Base-by-base conservation (phyloP, 805 yeast genomes). In the Candida cerambycidarum region DNA sequence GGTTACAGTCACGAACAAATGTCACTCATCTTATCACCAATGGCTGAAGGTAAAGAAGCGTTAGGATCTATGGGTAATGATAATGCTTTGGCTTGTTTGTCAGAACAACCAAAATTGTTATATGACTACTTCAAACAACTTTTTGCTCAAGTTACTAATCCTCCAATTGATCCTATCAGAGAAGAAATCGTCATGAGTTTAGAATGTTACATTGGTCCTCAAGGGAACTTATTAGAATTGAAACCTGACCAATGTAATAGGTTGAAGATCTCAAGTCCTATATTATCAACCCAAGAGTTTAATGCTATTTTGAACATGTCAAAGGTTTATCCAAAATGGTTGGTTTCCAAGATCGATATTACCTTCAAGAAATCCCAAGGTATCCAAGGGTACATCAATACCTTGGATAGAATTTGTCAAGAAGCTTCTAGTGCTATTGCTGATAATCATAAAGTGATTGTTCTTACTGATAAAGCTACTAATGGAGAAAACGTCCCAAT, bases 21-120 rank as follows among this genome's bases (percentile, higher is more conserved):
- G 47, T 77, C 88, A 31, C 65, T 88, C 43, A 69, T 93, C 32
- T 72, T 92, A 54, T 93, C 85, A 6, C 98, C 98, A 48, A 93
- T 92, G 99, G 97, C 95, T 32, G 84, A 80, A 53, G 96, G 92
- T 47, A 92, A 90, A 61, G 99, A 92, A 69, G 89, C 97, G 10
- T 75, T 92, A 41, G 98, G 99, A 13, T 90, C 97, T 14, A 92
- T 92, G 99, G 99, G 99, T 75, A 92, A 92, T 61, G 99, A 92
- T 61, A 82, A 93, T 39, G 95, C 98, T 10, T 74, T 92, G 51
- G 98, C 98, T 0, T 93, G 99, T 68, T 71, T 92, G 54, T 84
- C 96, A 29, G 92, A 87, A 61, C 95, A 89, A 67, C 98, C 99
- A 32, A 84, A 83, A 53, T 69, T 93, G 49, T 72, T 89, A 50